Evolutionary conservation across 495 filamentous ascomycete species (phyloP), one percentile per base, ranked within the genome.

Genomic region (Penicillium coffeae): DNA sequence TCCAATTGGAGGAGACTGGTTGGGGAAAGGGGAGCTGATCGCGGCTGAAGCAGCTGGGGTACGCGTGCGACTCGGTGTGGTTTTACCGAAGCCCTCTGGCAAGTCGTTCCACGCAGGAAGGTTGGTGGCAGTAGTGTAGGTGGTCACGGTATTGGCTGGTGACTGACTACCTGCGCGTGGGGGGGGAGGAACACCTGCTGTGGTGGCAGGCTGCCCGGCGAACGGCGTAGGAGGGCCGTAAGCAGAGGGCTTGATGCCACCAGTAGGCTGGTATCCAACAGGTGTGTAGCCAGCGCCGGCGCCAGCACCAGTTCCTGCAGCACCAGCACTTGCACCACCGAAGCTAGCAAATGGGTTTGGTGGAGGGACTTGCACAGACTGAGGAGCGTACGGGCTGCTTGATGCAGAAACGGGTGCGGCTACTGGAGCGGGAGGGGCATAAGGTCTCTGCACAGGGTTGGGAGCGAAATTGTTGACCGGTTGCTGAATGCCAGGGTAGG

Each of bases 51-150:
- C 64, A 33, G 77, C 81, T 21, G 90, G 90, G 9, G 90, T 95
- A 32, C 73, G 25, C 10, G 25, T 76, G 57, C 84, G 77, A 46
- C 90, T 80, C 9, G 84, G 77, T 20, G 85, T 80, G 34, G 85
- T 73, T 62, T 91, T 94, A 21, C 81, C 77, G 21, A 96, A 79
- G 47, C 65, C 88, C 55, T 95, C 82, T 0, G 93, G 93, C 47
- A 92, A 83, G 68, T 99, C 93, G 55, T 99, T 99, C 93, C 93
- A 99, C 44, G 85, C 85, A 27, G 81, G 80, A 35, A 82, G 79
- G 48, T 86, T 83, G 48, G 80, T 81, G 50, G 78, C 77, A 48
- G 81, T 86, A 14, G 87, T 77, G 43, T 90, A 89, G 10, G 88
- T 85, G 12, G 68, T 66, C 22, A 73, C 51, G 15, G 68, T 72